Base-by-base conservation (phyloP, 495 filamentous ascomycete genomes). In the Aspergillus diversus region DNA sequence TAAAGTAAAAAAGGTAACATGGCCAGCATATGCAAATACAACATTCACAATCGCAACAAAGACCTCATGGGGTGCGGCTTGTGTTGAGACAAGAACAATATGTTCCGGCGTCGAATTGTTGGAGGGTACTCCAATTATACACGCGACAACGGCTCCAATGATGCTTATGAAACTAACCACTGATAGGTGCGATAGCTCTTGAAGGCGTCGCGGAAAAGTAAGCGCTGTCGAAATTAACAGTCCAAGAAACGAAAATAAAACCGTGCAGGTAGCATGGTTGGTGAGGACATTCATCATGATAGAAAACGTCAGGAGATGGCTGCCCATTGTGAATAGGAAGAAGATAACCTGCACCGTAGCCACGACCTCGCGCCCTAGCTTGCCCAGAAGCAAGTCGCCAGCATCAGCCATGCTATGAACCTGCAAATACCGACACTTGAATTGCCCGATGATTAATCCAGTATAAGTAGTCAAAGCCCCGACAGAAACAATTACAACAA, bases 381-480 rank as follows among this genome's bases (percentile, higher is more conserved):
- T 72, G 7, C 89, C 90, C 68, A 86, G 78, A 35, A 92, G 80
- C 52, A 95, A 73, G 17, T 85, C 75, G 13, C 88, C 88, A 4
- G 86, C 90, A 68, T 95, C 90, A 21, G 87, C 86, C 72, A 93
- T 88, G 73, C 86, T 86, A 63, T 87, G 78, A 31, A 93, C 84
- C 35, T 89, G 77, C 17, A 74, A 90, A 67, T 87, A 87, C 37
- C 78, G 79, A 56, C 61, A 65, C 56, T 62, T 4, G 89, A 67
- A 70, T 55, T 92, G 88, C 33, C 87, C 90, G 62, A 94, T 84
- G 52, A 90, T 84, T 63, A 87, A 91, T 66, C 89, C 89, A 21
- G 89, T 91, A 74, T 93, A 95, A 50, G 87, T 88, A 50, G 91
- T 87, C 12, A 91, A 64, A 9, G 90, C 63, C 37, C 91, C 91